Conservation (phyloP, 1,139 yeast genomes). For the Yamadazyma triangularis region DNA sequence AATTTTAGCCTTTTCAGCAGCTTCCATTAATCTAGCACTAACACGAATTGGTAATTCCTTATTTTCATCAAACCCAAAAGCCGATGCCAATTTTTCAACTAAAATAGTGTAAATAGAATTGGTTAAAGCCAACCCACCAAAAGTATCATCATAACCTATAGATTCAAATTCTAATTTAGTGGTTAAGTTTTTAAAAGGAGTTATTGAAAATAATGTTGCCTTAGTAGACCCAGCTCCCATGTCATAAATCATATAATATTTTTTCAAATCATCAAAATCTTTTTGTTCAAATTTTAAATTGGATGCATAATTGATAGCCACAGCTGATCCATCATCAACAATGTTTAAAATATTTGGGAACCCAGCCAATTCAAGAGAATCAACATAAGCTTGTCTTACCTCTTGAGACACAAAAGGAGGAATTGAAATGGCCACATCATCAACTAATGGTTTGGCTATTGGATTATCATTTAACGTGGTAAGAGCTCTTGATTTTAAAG, state of each 20-base stretch:
- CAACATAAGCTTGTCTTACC: slow-evolving; percentile 68
- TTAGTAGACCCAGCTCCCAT: slow-evolving; percentile 91
- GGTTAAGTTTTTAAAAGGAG: slow-evolving; percentile 39
- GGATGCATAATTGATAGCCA: slow-evolving; percentile 72
- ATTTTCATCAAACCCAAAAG: slow-evolving; percentile 32
- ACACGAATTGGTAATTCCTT: slow-evolving; percentile 49
- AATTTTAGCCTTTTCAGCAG: slow-evolving; percentile 83
- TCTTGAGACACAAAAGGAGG: slow-evolving; percentile 67
- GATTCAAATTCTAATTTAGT: slow-evolving; percentile 61
- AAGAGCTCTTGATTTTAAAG: slow-evolving; percentile 63
- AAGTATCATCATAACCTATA: slow-evolving; percentile 56
- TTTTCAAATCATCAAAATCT: slow-evolving; percentile 34
- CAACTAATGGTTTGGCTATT: slow-evolving; percentile 33
- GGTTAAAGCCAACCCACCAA: slow-evolving; percentile 80
- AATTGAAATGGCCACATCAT: slow-evolving; percentile 70
- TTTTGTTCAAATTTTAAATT: slow-evolving; percentile 38
- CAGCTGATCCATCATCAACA: slow-evolving; percentile 88
- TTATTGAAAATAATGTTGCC: slow-evolving; percentile 73
- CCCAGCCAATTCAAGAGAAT: slow-evolving; percentile 71
- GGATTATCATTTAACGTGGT: slow-evolving; percentile 29
- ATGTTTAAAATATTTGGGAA: slow-evolving; percentile 56
- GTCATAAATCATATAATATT: slow-evolving; percentile 75
- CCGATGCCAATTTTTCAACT: slow-evolving; percentile 48
- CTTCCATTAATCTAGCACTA: slow-evolving; percentile 65
- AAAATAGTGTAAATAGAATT: slow-evolving; percentile 57